Evolutionary conservation across 2,329 filamentous ascomycete species (phyloP).

Genomic region (Penicillium sp.): DNA sequence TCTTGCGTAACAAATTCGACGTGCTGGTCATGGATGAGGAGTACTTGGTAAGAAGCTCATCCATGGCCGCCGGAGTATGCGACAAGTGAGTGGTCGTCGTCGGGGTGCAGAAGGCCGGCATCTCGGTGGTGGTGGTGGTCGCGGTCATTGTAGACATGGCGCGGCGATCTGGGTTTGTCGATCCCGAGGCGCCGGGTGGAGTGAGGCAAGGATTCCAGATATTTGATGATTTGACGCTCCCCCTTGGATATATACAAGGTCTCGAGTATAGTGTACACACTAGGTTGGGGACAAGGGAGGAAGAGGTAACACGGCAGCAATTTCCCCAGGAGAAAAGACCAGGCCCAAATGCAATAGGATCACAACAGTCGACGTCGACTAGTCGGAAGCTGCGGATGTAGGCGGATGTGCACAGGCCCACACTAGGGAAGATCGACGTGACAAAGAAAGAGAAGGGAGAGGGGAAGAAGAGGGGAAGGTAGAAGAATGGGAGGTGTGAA

Average conservation of each 20-base stretch:
- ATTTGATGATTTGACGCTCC: too few relatives aligned
- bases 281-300: too few relatives aligned
- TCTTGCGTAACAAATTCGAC: conserved; percentile 15
- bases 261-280: too few relatives aligned
- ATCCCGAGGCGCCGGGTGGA: neutral
- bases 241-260: too few relatives aligned
- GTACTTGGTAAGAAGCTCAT: conserved; percentile 40
- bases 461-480: neutral
- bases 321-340: neutral
- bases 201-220: neutral
- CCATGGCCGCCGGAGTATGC: conserved; percentile 35
- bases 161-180: neutral
- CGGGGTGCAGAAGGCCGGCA: conserved; percentile 41
- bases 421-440: neutral
- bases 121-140: conserved; percentile 27
- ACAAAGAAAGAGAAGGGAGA: too few relatives aligned
- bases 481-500: neutral
- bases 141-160: neutral
- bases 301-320: neutral
- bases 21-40: conserved; percentile 28
- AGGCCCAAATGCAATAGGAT: neutral
- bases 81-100: conserved; percentile 34
- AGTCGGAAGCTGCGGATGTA: conserved; percentile 12
- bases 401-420: conserved; percentile 16
- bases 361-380: neutral